A percentile compares a stretch with the other conserved stretches of the same genome.
Conservation (phyloP, 2,329 filamentous ascomycete species). For the Ascochyta pisi region DNA sequence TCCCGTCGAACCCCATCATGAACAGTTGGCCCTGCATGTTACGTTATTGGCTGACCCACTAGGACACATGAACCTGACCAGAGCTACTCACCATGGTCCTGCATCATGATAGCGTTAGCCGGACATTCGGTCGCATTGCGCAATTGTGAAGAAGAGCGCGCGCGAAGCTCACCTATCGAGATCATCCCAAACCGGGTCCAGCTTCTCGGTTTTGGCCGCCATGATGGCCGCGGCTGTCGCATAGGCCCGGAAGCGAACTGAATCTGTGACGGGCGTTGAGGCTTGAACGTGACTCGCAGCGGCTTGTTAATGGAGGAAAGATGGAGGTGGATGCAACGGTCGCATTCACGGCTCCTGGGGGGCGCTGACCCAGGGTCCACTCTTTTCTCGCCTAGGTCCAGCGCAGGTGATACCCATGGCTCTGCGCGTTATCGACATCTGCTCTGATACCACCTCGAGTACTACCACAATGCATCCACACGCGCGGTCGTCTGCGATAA, state of each 20-base stretch:
- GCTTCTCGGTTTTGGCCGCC: constrained; percentile 51
- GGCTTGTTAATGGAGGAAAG: constrained; percentile 43
- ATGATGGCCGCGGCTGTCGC: constrained; percentile 60
- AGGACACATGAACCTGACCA: constrained; percentile 19
- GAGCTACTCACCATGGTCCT: constrained; percentile 53
- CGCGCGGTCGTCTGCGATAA: constrained; percentile 12
- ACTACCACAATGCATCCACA: constrained; percentile 25
- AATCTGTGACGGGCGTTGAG: constrained; percentile 34
- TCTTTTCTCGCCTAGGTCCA: constrained; percentile 20
- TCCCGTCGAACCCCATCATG: constrained; percentile 87
- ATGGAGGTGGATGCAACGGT: constrained; percentile 44
- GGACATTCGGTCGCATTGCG: constrained; percentile 33
- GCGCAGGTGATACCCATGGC: constrained; percentile 27
- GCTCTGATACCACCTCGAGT: constrained; percentile 41
- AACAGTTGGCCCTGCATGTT: constrained; percentile 76
- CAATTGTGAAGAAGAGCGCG: constrained; percentile 28
- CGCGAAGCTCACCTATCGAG: constrained; percentile 70
- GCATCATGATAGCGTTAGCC: constrained; percentile 48
- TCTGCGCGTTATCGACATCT: constrained; percentile 30
- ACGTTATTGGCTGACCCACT: constrained; percentile 36
- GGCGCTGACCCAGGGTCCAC: constrained; percentile 32
- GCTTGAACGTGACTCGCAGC: constrained; percentile 44
- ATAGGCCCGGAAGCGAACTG: constrained; percentile 32
- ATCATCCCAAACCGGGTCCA: constrained; percentile 70
- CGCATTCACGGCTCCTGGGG: constrained; percentile 39